phyloP scores from a whole-genome alignment of 1,284 basidiomycete species.

The Trametes pubescens region DNA sequence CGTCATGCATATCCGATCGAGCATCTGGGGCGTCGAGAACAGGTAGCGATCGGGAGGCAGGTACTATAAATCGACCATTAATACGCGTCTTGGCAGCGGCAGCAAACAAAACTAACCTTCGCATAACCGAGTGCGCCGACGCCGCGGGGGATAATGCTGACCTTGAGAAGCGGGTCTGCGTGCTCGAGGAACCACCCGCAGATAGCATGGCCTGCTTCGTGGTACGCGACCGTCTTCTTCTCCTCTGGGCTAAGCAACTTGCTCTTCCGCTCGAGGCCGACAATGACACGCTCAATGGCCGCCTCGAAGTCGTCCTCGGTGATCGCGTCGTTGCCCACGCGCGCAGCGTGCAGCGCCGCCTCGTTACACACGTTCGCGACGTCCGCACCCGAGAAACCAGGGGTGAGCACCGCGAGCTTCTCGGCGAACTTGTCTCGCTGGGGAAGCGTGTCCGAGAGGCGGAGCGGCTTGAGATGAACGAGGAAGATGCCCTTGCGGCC shows the following conservation, averaged over 20 bases:
- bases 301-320: conserved; percentile 93
- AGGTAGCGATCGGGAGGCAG: conserved; percentile 96
- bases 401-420: conserved; percentile 95
- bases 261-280: conserved; percentile 96
- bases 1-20: conserved; percentile 98
- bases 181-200: conserved; percentile 99
- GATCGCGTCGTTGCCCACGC: conserved; percentile 82
- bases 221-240: conserved; percentile 99
- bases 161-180: conserved; percentile 96
- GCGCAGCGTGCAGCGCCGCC: conserved; percentile 94
- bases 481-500: conserved; percentile 95
- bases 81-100: background rate
- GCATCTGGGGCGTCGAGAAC: conserved; percentile 93
- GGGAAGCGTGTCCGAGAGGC: conserved; percentile 67
- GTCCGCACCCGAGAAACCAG: conserved; percentile 98
- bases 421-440: conserved; percentile 77
- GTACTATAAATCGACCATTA: conserved; percentile 62
- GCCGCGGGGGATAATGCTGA: conserved; percentile 98
- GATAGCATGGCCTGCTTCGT: conserved; percentile 98
- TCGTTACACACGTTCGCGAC: conserved; percentile 99
- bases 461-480: conserved; percentile 92
- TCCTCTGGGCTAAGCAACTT: conserved; percentile 93
- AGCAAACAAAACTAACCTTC: conserved; percentile 63
- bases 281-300: conserved; percentile 98
- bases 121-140: conserved; percentile 97